Base-by-base conservation (phyloP, 306 rosid genomes). In the Rosa chinensis region DNA sequence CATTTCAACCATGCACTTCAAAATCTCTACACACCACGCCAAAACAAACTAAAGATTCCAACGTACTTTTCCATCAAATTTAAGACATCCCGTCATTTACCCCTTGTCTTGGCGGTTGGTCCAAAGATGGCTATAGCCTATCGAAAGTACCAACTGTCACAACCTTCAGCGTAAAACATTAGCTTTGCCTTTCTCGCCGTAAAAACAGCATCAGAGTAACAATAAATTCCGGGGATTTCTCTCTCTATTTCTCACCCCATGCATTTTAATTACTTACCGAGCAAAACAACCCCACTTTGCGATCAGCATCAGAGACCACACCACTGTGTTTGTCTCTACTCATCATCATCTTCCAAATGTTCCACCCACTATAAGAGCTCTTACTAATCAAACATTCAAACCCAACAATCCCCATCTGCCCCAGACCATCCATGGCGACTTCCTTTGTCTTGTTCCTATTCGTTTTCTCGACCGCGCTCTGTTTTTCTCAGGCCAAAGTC, bases 401-500 rank as follows among this genome's bases (percentile, higher is more conserved):
- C 42, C 40, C 16, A 37, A 59, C 37, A 5, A 1, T 8, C 37
- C 37, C 66, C 14, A 61, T 21, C 17, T 6, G 25, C 9, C 66
- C 14, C 8, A 56, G 17, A 21, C 35, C 66, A 61, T n/a, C 63
- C 12, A 62, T 23, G 40, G 21, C 16, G 40, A 28, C 37, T 32
- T 32, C 39, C 42, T 16, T 28, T 10, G 0, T 66, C 49, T 35
- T 44, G 1, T 9, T 80, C 55, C 47, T 87, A 11, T 4, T 87
- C 43, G 18, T 89, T 49, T 28, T 56, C 75, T 83, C 72, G 40
- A 59, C 8, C 49, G 42, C 71, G 42, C 74, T 82, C n/a, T 82
- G 69, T 66, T 44, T 74, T 81, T 71, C 8, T 8, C 66, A 89
- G 5, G 66, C 89, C 2, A 80, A 50, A 21, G 83, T 72, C 52